These are phyloP conservation scores for Streptanthus diversifolius DNA, from an alignment of 345 rosid genomes.

Conservation along the genomic window DNA sequence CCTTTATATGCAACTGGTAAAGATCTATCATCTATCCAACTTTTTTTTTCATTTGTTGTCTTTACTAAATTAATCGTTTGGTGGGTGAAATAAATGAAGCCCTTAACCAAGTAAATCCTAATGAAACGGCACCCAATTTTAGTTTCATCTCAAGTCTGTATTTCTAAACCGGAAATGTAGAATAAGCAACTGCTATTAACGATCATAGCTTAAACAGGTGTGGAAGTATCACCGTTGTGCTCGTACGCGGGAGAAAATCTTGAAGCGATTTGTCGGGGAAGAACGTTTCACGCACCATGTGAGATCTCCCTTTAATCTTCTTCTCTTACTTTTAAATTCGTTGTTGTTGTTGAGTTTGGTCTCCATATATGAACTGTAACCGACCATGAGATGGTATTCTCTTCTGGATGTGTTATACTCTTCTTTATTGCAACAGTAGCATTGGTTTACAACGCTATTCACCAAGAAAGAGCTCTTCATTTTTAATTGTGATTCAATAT, in stretches of 20 bases:
- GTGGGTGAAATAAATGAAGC: neutral
- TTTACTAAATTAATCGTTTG: neutral
- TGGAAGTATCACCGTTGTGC: conserved; percentile 92
- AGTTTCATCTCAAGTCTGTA: neutral
- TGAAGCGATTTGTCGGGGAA: conserved; percentile 91
- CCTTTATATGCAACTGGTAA: conserved; percentile 98
- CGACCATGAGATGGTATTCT: conserved; percentile 1
- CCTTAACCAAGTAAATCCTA: neutral
- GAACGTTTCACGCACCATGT: conserved; percentile 96
- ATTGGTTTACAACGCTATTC: neutral
- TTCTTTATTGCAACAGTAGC: conserved; percentile 1
- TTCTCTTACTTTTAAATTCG: neutral
- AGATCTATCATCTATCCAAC: neutral
- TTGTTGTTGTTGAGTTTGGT: neutral
- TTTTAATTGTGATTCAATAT: neutral
- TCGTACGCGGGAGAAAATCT: conserved; percentile 91
- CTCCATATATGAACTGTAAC: conserved; percentile 7
- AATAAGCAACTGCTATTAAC: conserved; percentile 2
- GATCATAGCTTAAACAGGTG: conserved; percentile 49
- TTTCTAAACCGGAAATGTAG: neutral
- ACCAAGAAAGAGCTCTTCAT: neutral
- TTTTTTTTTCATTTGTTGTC: neutral
- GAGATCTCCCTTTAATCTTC: conserved; percentile 74
- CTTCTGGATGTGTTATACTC: neutral
- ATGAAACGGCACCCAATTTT: neutral